These are phyloP conservation scores for Rubia peregrina DNA, from an alignment of 305 asterid species.

Conservation along the genomic window DNA sequence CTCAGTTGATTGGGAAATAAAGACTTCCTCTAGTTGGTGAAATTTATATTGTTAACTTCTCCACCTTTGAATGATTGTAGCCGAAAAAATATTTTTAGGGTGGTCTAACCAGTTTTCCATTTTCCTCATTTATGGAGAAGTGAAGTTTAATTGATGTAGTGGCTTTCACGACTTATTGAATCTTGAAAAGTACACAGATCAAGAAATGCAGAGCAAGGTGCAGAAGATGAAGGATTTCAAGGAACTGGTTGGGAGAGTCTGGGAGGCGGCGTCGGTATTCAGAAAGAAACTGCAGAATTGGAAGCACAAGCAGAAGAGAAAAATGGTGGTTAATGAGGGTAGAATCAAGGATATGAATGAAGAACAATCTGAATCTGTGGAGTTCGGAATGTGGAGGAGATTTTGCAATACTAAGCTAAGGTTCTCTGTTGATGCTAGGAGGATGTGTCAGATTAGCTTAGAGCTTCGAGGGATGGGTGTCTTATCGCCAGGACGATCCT, in stretches of 20 bases:
- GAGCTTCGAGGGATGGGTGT: slow-evolving; percentile 99
- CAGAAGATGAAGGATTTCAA: slow-evolving; percentile 54
- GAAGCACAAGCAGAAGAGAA: slow-evolving; percentile 64
- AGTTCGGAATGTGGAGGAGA: slow-evolving; percentile 41
- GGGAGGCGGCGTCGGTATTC: slow-evolving; percentile 75
- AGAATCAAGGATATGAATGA: slow-evolving; percentile 14
- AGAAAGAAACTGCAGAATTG: slow-evolving; percentile 73
- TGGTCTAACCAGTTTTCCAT: too few species aligned
- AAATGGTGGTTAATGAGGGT: slow-evolving; percentile 18
- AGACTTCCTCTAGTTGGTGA: too few species aligned
- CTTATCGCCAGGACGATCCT: slow-evolving; percentile 82
- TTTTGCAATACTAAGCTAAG: slow-evolving; percentile 72
- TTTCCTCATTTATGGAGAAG: too few species aligned
- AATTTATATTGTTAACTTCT: too few species aligned
- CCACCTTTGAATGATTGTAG: too few species aligned
- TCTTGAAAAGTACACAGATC: slow-evolving; percentile 84
- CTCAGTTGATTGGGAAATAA: too few species aligned
- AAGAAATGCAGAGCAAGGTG: slow-evolving; percentile 47
- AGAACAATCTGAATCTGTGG: slow-evolving; percentile 35
- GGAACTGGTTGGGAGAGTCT: slow-evolving; percentile 56
- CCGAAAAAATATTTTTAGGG: too few species aligned
- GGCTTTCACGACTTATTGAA: too few species aligned
- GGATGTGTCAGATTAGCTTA: slow-evolving; percentile 65
- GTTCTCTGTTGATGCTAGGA: slow-evolving; percentile 55
- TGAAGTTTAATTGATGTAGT: too few species aligned